Base-by-base conservation (phyloP, 2,329 filamentous ascomycete genomes). In the Alternaria angustiovoidea region DNA sequence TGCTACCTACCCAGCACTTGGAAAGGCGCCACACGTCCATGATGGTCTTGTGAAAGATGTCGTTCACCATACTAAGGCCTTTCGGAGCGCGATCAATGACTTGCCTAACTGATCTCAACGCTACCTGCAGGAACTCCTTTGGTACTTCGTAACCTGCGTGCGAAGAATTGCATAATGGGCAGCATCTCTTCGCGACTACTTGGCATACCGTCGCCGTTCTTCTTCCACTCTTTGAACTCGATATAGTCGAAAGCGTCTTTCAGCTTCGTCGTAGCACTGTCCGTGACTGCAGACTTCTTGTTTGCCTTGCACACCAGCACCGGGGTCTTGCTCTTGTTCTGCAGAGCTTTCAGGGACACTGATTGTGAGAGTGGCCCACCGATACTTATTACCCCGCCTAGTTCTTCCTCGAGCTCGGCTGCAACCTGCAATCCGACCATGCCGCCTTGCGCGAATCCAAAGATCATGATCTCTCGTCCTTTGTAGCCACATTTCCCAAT, bases 141-240 rank as follows among this genome's bases (percentile, higher is more conserved):
- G 43, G 77, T 80, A 67, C 85, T 87, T 64, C 80, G 72, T 68
- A 95, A 77, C 70, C 89, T 85, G 51, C 89, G 85, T 0, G 89
- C 89, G 70, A 93, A 86, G 75, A 89, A 97, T 72, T 90, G 87
- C 93, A 97, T 97, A 61, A 97, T 86, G 0, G 94, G 93, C 71
- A 94, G 74, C 85, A 96, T 94, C 83, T 98, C 94, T 11, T 96
- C 93, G 54, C 90, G 84, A 74, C 85, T 90, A 46, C 84, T 82
- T n/a, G 93, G 93, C 94, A 97, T 97, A 1, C 85, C 86, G 77
- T 96, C 92, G 6, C 89, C 91, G 3, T 77, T 78, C 73, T 89
- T 87, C 71, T 70, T 76, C 78, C 78, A 80, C 52, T 79, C 77
- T 53, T 73, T 74, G 46, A 79, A 55, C 63, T 80, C 77, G 3